Evolutionary conservation across 768 basidiomycete genomes (phyloP), one percentile per base, ranked within the genome.

Genomic region (Leccinellum rugosiceps): DNA sequence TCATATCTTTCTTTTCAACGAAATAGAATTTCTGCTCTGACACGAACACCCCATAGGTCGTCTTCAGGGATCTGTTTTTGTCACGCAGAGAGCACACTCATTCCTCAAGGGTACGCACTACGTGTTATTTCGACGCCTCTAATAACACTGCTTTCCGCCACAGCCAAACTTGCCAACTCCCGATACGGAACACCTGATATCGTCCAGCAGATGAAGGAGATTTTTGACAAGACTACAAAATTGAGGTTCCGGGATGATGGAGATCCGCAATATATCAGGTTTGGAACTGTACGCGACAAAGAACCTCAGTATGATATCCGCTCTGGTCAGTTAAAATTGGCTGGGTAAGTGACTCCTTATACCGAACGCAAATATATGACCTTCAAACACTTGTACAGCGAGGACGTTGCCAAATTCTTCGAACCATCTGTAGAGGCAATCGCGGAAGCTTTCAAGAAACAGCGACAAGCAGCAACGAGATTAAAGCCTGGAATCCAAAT

Each of bases 331-430:
- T 62, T 78, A 11, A 72, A 69, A 51, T 52, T 79, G 21, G 23
- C 67, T 3, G 76, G 76, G 77, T 78, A 54, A 41, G 69, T 26
- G 4, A 14, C 4, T 19, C 10, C 17, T 26, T 25, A 6, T 1
- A 4, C 41, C 14, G 13, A 26, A 41, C 8, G 3, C 26, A 3
- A n/a, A 10, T 3, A 11, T 15, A 17, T 30, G 11, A 48, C 5
- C 5, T 0, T 45, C 3, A 2, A 30, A 26, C 3, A 2, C 2
- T 28, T 0, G 0, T 47, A 9, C 55, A 80, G 78, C 3, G 52
- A 64, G 5, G 71, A 75, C 5, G 68, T 81, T 5, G 72, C 69
- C 3, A 59, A 55, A 1, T 75, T 78, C 48, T 83, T 82, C 56
- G 72, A 77, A 43, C 77, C 76, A 0, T 79, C 79, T 0, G 61